Base-by-base conservation (phyloP, 768 basidiomycete genomes). In the Rhodotorula kratochvilovae region DNA sequence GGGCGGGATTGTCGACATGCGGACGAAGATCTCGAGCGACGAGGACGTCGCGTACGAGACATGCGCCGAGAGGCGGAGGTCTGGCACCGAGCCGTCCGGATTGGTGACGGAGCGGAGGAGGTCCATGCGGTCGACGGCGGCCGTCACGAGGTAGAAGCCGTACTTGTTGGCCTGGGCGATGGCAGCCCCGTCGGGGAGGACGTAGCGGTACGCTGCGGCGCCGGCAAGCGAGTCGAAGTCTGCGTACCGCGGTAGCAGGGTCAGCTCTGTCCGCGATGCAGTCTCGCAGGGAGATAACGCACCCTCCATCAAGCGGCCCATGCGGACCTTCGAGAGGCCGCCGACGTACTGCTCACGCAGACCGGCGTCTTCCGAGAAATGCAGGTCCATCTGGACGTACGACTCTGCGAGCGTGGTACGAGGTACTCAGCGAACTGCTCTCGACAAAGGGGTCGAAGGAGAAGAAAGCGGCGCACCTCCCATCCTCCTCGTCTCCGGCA, bases 81-180 rank as follows among this genome's bases (percentile, higher is more conserved):
- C 77, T 19, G 74, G 67, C 6, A 74, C 58, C 17, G 61, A 63
- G 19, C 74, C 74, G 35, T 75, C 67, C 19, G 67, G 21, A 57
- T 70, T 55, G 15, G 58, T 35, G 12, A 78, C 50, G 0, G 77
- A 74, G 17, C 70, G 71, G 8, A 77, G 65, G 29, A 75, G 35
- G 68, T 78, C 77, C 65, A 78, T 66, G 1, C 77, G 67, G 61
- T 78, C 77, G 25, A 78, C 77, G 2, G 76, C 69, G 29, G 77
- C 77, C 2, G 77, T 78, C 23, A 78, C 77, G 36, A 78, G 60
- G 70, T 74, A 77, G 45, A 78, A 55, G 25, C 72, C 77, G 60
- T 70, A 62, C 53, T 65, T 61, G 23, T 46, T 42, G 13, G 74
- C 71, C n/a, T 73, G 70, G 1, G 60, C 29, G 19, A 71, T 50